Evolutionary conservation across 768 basidiomycete species (phyloP).

Genomic region (Tubosaeta sp.): DNA sequence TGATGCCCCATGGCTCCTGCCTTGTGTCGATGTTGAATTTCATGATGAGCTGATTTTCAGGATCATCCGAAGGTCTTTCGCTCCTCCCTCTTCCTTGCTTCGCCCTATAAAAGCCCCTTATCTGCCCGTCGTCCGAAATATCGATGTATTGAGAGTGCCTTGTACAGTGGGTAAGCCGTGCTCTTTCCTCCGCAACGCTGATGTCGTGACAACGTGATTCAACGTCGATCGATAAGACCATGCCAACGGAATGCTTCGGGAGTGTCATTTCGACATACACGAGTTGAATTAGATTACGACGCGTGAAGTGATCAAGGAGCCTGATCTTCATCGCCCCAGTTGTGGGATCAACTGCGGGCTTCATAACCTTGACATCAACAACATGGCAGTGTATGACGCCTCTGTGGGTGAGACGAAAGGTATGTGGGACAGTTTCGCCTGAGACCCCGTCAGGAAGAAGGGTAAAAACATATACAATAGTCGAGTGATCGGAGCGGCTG

Average conservation of each 20-base stretch:
- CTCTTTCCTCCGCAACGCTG: background rate
- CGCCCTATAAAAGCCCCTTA: background rate
- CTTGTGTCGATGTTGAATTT: slow-evolving; percentile 2
- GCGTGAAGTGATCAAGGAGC: background rate
- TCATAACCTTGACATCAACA: background rate
- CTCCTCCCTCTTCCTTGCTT: too few relatives aligned
- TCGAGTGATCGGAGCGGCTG: background rate
- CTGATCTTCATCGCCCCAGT: background rate
- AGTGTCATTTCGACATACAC: background rate
- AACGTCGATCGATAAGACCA: background rate
- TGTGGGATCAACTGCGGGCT: background rate
- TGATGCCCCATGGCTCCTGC: background rate
- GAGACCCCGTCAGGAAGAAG: background rate
- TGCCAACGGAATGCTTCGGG: too few relatives aligned
- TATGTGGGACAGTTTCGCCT: background rate
- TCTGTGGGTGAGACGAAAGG: too few relatives aligned
- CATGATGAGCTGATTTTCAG: background rate
- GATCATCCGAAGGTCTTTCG: too few relatives aligned
- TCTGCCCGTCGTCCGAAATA: background rate
- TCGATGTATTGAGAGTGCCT: background rate
- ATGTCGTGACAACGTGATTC: too few relatives aligned
- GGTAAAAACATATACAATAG: background rate
- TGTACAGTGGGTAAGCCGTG: fast-evolving
- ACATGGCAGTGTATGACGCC: fast-evolving
- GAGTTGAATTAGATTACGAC: background rate